Percentiles rank a stretch among this genome's conserved stretches.
Conservation (phyloP, 257 asterid genomes). For the Solanum dulcamara region DNA sequence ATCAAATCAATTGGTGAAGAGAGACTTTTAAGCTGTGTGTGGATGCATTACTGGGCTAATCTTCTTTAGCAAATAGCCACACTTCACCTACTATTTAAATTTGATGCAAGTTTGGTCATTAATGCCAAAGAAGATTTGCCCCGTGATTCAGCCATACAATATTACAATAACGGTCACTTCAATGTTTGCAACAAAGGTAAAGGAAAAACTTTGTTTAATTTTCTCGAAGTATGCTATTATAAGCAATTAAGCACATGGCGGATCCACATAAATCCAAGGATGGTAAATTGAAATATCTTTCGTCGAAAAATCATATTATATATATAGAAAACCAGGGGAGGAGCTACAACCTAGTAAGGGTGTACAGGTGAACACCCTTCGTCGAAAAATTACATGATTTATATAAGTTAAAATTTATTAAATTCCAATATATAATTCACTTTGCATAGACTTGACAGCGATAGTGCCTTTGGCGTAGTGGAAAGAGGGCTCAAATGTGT, state of each 20-base stretch:
- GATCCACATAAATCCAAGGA: background rate
- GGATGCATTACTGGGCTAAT: conserved; percentile 5
- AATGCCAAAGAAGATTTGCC: conserved; percentile 7
- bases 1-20: background rate
- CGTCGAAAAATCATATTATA: background rate
- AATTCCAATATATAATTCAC: too few relatives aligned
- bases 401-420: too few relatives aligned
- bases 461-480: too few relatives aligned
- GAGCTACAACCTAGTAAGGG: too few relatives aligned
- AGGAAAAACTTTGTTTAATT: background rate
- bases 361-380: too few relatives aligned
- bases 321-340: too few relatives aligned
- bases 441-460: too few relatives aligned
- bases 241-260: background rate
- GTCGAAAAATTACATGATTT: too few relatives aligned
- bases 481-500: too few relatives aligned
- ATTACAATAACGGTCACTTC: background rate
- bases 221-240: background rate
- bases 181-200: background rate
- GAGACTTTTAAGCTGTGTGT: background rate
- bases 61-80: conserved; percentile 1
- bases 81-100: background rate
- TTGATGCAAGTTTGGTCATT: background rate
- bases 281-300: background rate
- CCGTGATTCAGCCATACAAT: background rate